Base-by-base conservation (phyloP, 169 alveolate species). In the Babesia gibsoni region DNA sequence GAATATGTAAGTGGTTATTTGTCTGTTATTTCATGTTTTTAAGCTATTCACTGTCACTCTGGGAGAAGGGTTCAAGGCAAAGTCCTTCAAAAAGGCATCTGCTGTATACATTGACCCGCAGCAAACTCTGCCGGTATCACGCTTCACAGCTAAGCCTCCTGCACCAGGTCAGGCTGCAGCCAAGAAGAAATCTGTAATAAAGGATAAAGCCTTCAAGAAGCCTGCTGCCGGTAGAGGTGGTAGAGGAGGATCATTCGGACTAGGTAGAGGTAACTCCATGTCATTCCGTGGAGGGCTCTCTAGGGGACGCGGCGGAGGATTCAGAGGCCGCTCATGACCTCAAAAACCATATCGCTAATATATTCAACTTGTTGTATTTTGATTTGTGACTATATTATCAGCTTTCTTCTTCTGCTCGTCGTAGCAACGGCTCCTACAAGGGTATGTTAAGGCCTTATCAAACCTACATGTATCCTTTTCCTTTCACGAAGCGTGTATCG, bases 101-200 rank as follows among this genome's bases (percentile, higher is more conserved):
- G 67, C 88, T 54, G 88, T 91, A 45, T 82, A 61, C 50, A 68
- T 73, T 25, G 97, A 93, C 68, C 85, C 89, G 43, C 89, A 87
- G 48, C 97, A 93, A 77, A 84, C 91, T 16, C 80, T 93, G 39
- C 97, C 97, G 16, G 70, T 92, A 33, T 67, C 93, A 25, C 88
- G 96, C 52, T 93, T 93, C 78, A 70, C 84, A 3, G 85, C 94
- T 8, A 88, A 86, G 56, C 78, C 84, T 6, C 80, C 67, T 23
- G n/a, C 90, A 10, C 33, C 42, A 46, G 43, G 56, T 20, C 81
- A 82, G 42, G 50, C 78, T 20, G 61, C 42, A 8, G 67, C 65
- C 32, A 90, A 90, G 65, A 75, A 84, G 27, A 84, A 66, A 33
- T 57, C 57, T 23, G 37, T 87, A 75, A 63, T 89, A 52, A 84